Base-by-base conservation (phyloP, 371 early-diverging fungal species). In the Chytridium lagenaria region DNA sequence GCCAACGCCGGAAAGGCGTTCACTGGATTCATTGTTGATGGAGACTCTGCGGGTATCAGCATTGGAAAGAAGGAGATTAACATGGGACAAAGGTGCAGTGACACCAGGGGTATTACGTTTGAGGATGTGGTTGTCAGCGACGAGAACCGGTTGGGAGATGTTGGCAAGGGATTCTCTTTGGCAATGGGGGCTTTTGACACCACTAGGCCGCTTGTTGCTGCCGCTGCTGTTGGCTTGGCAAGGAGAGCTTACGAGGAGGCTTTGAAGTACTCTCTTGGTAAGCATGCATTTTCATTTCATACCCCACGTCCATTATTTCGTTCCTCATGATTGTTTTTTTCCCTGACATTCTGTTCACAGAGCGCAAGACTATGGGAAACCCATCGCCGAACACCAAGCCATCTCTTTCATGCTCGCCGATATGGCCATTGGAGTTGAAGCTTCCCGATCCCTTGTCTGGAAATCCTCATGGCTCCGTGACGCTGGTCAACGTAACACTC, bases 181-280 rank as follows among this genome's bases (percentile, higher is more conserved):
- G 97, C 97, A 52, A 98, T 98, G 98, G 93, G 93, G 26, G 97
- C 97, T 0, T 98, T 98, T 78, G 97, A 98, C 80, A 94, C 91
- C 74, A 97, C 97, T 22, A 90, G 98, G 36, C 97, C 97, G 26
- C 79, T 95, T 39, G 95, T 98, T 39, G 97, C 95, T 10, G 85
- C 95, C 34, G 97, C 89, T 23, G 97, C 96, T 23, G 92, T 95
- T 44, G 97, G 98, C 63, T 82, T 97, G 52, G 97, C 95, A 10
- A 90, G 93, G 73, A 92, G 97, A 59, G 95, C 95, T n/a, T 87
- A 96, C 89, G 94, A 95, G 37, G 98, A 98, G 81, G 95, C 97
- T 0, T 85, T 94, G 39, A 90, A 88, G 65, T 98, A 96, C 83
- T 77, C 96, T 0, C 76, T 93, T 49, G 82, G 81, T 81, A 36